These are phyloP conservation scores for Serendipita indica DNA, from an alignment of 768 basidiomycete species.

Conservation along the genomic window DNA sequence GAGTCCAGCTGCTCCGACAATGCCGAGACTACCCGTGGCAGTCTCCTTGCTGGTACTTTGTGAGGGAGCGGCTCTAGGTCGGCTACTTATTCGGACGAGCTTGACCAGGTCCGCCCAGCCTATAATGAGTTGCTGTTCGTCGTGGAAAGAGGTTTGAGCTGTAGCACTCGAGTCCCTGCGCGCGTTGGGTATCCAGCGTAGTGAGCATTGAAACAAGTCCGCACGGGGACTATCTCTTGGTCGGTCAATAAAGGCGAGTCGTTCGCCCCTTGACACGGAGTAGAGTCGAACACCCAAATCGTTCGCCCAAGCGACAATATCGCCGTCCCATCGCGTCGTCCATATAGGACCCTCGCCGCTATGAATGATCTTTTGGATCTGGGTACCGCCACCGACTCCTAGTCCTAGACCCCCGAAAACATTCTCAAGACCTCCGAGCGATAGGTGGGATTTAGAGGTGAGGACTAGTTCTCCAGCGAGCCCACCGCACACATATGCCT, in stretches of 20 bases:
- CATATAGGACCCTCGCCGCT: slow-evolving; percentile 88
- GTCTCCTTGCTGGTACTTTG: not conserved
- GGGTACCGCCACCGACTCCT: not conserved
- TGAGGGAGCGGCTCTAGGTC: not conserved
- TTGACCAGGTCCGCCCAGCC: slow-evolving; percentile 92
- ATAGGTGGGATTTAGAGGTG: slow-evolving; percentile 62
- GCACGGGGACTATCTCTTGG: slow-evolving; percentile 72
- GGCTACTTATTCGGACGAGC: slow-evolving; percentile 41
- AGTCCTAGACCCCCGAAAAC: slow-evolving; percentile 26
- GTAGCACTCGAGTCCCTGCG: not conserved
- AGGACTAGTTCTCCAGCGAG: slow-evolving; percentile 76
- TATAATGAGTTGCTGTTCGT: slow-evolving; percentile 77
- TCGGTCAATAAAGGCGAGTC: slow-evolving; percentile 76
- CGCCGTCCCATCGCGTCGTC: slow-evolving; percentile 74
- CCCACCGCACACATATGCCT: slow-evolving; percentile 82
- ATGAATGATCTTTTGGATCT: slow-evolving; percentile 24
- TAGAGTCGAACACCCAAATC: slow-evolving; percentile 32
- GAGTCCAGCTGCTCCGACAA: not conserved
- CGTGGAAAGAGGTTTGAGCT: slow-evolving; percentile 36
- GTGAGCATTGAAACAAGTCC: slow-evolving; percentile 84
- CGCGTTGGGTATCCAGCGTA: slow-evolving; percentile 77
- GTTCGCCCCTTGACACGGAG: slow-evolving; percentile 16
- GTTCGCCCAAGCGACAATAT: slow-evolving; percentile 91
- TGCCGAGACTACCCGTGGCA: not conserved
- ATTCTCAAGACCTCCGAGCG: slow-evolving; percentile 78